Conservation (phyloP, 2,329 filamentous ascomycete genomes). For the Cadophora malorum region DNA sequence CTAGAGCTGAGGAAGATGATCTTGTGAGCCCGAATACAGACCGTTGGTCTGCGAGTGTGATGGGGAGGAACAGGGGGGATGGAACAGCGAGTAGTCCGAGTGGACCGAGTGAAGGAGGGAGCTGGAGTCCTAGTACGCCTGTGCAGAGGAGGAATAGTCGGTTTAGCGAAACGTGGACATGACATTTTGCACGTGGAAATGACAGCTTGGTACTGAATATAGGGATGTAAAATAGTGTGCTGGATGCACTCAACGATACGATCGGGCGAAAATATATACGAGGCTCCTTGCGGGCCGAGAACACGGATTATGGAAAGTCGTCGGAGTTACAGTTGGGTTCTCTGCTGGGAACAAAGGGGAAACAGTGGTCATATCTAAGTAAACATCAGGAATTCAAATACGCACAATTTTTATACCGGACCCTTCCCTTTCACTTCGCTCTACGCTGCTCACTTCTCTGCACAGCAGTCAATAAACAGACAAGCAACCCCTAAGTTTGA, state of each 20-base stretch:
- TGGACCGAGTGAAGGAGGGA: constrained; percentile 25
- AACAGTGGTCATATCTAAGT: too few species aligned
- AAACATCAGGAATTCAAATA: too few species aligned
- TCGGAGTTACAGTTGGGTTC: background rate
- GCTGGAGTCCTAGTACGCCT: constrained; percentile 29
- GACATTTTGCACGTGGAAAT: background rate
- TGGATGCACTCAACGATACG: background rate
- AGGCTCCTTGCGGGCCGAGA: background rate
- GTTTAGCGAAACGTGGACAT: constrained; percentile 32
- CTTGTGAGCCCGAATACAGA: constrained; percentile 36
- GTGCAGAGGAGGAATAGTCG: constrained; percentile 33
- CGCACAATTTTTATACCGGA: too few species aligned
- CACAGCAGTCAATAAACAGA: too few species aligned
- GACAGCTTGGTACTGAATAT: background rate
- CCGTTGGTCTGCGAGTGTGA: constrained; percentile 42
- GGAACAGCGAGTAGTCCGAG: constrained; percentile 24
- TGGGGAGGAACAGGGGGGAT: constrained; percentile 22
- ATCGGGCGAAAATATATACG: background rate
- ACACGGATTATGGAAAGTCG: background rate
- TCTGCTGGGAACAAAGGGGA: background rate
- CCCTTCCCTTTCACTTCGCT: too few species aligned
- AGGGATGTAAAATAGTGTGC: background rate
- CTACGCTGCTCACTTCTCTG: too few species aligned
- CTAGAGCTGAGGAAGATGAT: constrained; percentile 17
- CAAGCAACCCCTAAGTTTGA: too few species aligned